Conservation (phyloP, 257 asterid species). For the Scutellaria galericulata region DNA sequence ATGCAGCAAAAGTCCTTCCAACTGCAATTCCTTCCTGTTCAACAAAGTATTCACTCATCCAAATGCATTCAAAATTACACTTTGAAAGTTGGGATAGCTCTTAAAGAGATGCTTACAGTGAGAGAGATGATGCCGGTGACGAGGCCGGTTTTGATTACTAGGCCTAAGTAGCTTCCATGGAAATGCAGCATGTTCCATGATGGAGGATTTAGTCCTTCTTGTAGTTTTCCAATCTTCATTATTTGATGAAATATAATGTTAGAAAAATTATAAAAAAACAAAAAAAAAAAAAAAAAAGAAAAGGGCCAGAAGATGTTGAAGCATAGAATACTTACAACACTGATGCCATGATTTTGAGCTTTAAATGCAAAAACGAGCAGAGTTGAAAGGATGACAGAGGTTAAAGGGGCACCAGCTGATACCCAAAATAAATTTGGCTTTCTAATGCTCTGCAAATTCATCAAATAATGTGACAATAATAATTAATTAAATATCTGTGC, state of each 20-base stretch:
- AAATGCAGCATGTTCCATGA: slow-evolving; percentile 80
- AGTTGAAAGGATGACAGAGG: slow-evolving; percentile 70
- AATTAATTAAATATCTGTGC: no score
- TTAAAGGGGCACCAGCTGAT: slow-evolving; percentile 81
- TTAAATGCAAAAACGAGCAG: slow-evolving; percentile 60
- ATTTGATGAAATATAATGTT: no score
- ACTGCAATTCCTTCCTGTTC: slow-evolving; percentile 83
- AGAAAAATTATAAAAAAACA: neutral
- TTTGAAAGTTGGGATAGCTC: no score
- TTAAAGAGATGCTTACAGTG: slow-evolving; percentile 52
- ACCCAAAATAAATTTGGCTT: slow-evolving; percentile 80
- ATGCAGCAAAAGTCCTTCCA: slow-evolving; percentile 82
- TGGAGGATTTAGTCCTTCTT: slow-evolving; percentile 74
- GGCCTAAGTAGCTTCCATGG: slow-evolving; percentile 59
- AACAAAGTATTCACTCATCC: neutral
- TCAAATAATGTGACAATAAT: neutral
- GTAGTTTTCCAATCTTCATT: slow-evolving; percentile 64
- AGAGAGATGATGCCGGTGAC: slow-evolving; percentile 79
- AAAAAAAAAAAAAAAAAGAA: neutral
- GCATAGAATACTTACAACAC: slow-evolving; percentile 52
- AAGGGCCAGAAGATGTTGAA: neutral
- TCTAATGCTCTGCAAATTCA: slow-evolving; percentile 56
- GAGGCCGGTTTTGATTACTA: slow-evolving; percentile 67
- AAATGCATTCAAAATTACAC: neutral
- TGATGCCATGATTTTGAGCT: slow-evolving; percentile 74